phyloP scores from a whole-genome alignment of 768 basidiomycete genomes.

The Leccinum variicolor region DNA sequence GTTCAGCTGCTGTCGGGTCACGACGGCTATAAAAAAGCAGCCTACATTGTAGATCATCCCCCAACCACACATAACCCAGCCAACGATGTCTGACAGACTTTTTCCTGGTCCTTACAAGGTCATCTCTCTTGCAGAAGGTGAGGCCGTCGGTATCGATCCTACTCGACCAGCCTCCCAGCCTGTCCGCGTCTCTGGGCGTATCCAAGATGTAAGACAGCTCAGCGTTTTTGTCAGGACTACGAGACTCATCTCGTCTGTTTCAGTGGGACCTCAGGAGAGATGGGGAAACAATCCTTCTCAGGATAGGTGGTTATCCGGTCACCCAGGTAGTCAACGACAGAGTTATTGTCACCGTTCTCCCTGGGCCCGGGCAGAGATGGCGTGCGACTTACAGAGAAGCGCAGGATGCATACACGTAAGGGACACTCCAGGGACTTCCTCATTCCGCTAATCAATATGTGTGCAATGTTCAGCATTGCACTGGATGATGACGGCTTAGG shows the following conservation, averaged over 20 bases:
- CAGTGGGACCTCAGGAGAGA: neutral
- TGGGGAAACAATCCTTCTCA: neutral
- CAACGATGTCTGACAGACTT: neutral
- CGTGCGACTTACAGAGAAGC: neutral
- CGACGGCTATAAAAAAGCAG: neutral
- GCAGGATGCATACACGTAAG: neutral
- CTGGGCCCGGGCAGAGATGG: neutral
- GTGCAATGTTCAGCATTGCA: neutral
- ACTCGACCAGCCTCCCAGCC: neutral
- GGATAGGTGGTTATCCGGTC: neutral
- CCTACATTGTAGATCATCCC: neutral
- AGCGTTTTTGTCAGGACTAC: neutral
- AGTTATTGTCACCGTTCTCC: neutral
- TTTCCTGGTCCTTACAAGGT: neutral
- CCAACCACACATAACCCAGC: neutral
- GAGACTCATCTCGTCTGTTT: neutral
- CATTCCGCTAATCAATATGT: neutral
- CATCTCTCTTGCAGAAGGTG: neutral
- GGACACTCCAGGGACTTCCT: neutral
- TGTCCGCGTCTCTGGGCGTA: neutral
- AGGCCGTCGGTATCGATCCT: neutral
- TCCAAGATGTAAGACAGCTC: neutral
- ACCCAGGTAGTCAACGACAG: neutral
- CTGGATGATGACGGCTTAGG: rapidly evolving
- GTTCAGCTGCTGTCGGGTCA: neutral